Base-by-base conservation (phyloP, 179 eudicot genomes). In the Camellia oleifera region DNA sequence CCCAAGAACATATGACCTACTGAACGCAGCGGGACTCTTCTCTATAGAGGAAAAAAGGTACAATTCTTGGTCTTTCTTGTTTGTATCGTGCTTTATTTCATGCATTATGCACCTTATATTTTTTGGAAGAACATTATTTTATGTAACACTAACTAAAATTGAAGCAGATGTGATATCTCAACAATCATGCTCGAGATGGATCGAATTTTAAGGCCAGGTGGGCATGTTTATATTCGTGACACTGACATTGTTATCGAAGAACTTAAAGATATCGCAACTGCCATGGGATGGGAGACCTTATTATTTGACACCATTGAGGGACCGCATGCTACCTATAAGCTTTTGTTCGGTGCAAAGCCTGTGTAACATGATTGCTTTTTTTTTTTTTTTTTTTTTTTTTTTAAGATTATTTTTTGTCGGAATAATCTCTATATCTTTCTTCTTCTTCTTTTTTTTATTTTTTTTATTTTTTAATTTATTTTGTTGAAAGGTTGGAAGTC, bases 171-270 rank as follows among this genome's bases (percentile, higher is more conserved):
- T 77, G 78, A 89, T 60, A 79, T 90, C 65, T 81, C 94, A 4
- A 83, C 56, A 80, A 90, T 90, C 64, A 87, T 92, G 88, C 88
- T 92, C 32, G 97, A 92, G 85, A 91, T 92, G 92, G 91, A 92
- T 74, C 83, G 97, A 68, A 92, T 92, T 7, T 70, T 92, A 46
- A 84, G 94, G 74, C 94, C 97, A 4, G 83, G 83, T 17, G 94
- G 97, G 65, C 86, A 84, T 57, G 89, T 82, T 46, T 92, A 87
- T 64, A 81, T 92, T 63, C 92, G 89, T 5, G 97, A 92, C 80
- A 80, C 89, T 7, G 67, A 84, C 4, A 18, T 86, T 5, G 81
- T 92, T 6, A 81, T 92, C 54, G 84, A 85, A 62, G 88, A 92
- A 74, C 84, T 92, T 54, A 77, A 83, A 79, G 90, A 82, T 75